Evolutionary conservation across 106 monocot genomes (phyloP).

Genomic region (Dendrobium huoshanense): DNA sequence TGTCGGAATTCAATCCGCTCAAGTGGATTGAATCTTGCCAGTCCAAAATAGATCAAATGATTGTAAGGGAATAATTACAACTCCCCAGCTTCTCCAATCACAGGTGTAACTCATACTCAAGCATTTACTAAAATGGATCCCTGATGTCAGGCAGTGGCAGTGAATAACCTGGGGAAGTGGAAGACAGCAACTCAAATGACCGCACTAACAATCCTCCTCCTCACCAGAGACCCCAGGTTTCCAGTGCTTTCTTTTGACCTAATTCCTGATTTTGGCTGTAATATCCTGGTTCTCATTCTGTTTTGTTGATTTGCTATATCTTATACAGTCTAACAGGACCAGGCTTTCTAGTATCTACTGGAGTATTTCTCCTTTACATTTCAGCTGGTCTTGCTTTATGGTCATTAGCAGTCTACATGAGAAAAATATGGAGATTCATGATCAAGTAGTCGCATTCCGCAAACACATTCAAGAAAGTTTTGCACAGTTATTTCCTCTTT

Average conservation of each 20-base stretch:
- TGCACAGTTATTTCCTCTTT: neutral
- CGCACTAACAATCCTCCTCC: conserved; percentile 75
- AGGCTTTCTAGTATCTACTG: conserved; percentile 39
- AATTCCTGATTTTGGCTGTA: neutral
- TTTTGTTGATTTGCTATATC: neutral
- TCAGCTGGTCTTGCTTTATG: conserved; percentile 87
- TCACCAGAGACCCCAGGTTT: conserved; percentile 74
- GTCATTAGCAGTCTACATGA: conserved; percentile 83
- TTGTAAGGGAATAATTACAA: neutral
- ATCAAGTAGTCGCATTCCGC: conserved; percentile 33
- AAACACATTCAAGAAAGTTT: neutral
- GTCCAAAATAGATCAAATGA: neutral
- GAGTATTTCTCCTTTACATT: conserved; percentile 68
- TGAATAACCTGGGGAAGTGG: conserved; percentile 94
- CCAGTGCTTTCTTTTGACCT: neutral
- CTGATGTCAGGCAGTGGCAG: conserved; percentile 76
- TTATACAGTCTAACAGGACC: conserved; percentile 40
- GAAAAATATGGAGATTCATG: conserved; percentile 81
- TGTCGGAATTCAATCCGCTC: too few relatives aligned
- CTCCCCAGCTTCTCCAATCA: neutral
- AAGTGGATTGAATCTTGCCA: neutral
- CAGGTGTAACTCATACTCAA: neutral
- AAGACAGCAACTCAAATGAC: conserved; percentile 92
- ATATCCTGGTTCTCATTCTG: neutral
- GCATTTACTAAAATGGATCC: neutral